Conservation (phyloP, 208 protist species). For the Crithidia bombi region DNA sequence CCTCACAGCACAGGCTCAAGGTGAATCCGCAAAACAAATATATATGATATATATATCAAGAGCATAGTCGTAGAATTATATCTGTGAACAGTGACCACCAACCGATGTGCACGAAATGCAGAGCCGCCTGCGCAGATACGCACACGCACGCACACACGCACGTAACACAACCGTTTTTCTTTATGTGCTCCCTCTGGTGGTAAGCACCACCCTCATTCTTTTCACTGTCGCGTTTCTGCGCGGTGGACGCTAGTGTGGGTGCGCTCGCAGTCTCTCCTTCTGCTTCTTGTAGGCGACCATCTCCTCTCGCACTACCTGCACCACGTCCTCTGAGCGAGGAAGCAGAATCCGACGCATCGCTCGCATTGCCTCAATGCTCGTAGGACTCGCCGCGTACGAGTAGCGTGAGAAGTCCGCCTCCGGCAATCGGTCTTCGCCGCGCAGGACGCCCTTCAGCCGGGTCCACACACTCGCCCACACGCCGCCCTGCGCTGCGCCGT, state of each 20-base stretch:
- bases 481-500: not conserved
- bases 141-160: no score
- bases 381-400: slow-evolving; percentile 83
- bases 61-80: no score
- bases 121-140: no score
- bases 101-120: no score
- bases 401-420: slow-evolving; percentile 59
- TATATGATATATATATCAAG: no score
- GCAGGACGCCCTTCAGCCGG: slow-evolving; percentile 69
- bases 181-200: no score
- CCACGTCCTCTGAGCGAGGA: slow-evolving; percentile 83
- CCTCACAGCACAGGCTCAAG: no score
- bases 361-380: slow-evolving; percentile 67
- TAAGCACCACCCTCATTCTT: no score
- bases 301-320: slow-evolving; percentile 84
- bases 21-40: no score
- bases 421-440: slow-evolving; percentile 15
- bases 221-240: no score
- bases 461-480: slow-evolving; percentile 16
- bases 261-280: slow-evolving; percentile 42
- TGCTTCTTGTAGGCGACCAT: slow-evolving; percentile 76
- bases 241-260: slow-evolving; percentile 21
- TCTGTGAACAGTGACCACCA: not conserved
- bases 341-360: slow-evolving; percentile 75
- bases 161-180: no score